Evolutionary conservation across 2,329 filamentous ascomycete species (phyloP).

Genomic region (Chlorencoelia australis): DNA sequence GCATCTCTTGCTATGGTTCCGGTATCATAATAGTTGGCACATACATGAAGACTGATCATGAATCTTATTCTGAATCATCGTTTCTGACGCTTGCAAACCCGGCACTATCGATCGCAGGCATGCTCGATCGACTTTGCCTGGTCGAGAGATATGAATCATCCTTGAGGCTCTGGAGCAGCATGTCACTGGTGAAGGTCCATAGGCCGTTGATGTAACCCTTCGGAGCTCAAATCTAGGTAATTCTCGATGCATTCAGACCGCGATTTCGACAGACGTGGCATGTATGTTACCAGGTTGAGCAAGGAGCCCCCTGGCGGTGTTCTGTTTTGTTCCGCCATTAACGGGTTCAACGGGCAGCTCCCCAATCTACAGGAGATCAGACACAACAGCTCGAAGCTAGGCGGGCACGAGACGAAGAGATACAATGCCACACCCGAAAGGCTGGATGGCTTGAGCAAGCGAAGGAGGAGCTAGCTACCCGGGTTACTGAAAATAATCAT

Average conservation of each 20-base stretch:
- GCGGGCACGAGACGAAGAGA: neutral
- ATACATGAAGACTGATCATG: no score
- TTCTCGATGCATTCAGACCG: neutral
- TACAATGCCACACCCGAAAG: conserved; percentile 3
- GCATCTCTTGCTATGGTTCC: no score
- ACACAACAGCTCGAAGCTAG: neutral
- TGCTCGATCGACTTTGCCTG: no score
- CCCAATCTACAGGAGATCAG: no score
- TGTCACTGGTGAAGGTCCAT: neutral
- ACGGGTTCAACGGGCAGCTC: neutral
- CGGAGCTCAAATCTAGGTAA: neutral
- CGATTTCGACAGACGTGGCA: neutral
- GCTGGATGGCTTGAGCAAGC: neutral
- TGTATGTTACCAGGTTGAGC: neutral
- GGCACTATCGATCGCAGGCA: no score
- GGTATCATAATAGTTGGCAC: no score
- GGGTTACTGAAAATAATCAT: no score
- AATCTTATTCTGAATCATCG: no score
- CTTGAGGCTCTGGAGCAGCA: neutral
- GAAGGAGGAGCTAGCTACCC: neutral
- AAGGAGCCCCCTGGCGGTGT: neutral
- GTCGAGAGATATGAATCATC: no score
- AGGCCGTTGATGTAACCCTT: conserved; percentile 1
- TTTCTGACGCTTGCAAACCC: no score
- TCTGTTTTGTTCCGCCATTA: neutral